These are phyloP conservation scores for Magnusiomyces tetraspermus DNA, from an alignment of 1,139 yeast species.

Conservation along the genomic window DNA sequence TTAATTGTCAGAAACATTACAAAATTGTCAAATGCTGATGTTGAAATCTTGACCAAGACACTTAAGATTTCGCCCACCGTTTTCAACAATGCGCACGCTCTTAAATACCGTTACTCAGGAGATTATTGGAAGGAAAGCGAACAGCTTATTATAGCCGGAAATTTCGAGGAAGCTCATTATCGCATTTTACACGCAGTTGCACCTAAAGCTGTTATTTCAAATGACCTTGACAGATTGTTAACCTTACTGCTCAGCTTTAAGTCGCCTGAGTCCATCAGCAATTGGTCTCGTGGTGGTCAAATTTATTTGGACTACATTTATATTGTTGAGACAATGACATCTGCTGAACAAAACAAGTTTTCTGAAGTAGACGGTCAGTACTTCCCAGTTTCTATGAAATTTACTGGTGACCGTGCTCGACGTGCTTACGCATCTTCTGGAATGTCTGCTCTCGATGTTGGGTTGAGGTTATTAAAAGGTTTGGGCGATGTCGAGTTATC, in stretches of 20 bases:
- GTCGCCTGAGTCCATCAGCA: slow-evolving; percentile 31
- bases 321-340: slow-evolving; percentile 8
- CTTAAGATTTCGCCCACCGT: slow-evolving; percentile 22
- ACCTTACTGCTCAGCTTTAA: slow-evolving; percentile 40
- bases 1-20: slow-evolving; percentile 43
- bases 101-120: slow-evolving; percentile 35
- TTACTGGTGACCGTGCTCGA: slow-evolving; percentile 20
- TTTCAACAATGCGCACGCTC: slow-evolving; percentile 27
- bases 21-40: slow-evolving; percentile 29
- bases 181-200: slow-evolving; percentile 52
- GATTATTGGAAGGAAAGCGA: slow-evolving; percentile 53
- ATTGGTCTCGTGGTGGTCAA: slow-evolving; percentile 47
- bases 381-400: slow-evolving; percentile 3
- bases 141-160: slow-evolving; percentile 52
- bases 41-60: slow-evolving; percentile 32
- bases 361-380: background rate
- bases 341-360: background rate
- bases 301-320: slow-evolving; percentile 30
- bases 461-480: slow-evolving; percentile 25
- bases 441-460: slow-evolving; percentile 8
- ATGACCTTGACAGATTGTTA: slow-evolving; percentile 31
- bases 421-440: slow-evolving; percentile 1
- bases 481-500: slow-evolving; percentile 37
- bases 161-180: slow-evolving; percentile 56
- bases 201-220: slow-evolving; percentile 50